phyloP scores from a whole-genome alignment of 106 monocot genomes.

The Allium cepa region DNA sequence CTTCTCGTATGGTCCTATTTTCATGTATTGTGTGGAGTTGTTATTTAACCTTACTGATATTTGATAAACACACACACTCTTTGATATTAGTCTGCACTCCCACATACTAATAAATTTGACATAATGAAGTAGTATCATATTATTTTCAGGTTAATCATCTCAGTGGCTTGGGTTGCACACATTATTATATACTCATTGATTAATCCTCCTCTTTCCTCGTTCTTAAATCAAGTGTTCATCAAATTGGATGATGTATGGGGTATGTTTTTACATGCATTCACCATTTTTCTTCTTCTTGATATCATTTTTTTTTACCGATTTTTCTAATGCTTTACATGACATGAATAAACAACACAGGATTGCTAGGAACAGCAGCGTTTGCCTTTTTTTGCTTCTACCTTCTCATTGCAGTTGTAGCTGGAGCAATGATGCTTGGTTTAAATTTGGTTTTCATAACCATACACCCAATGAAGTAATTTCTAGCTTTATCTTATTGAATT shows the following conservation, averaged over 20 bases:
- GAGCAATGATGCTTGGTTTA: constrained; percentile 96
- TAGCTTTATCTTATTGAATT: background rate
- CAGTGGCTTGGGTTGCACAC: constrained; percentile 94
- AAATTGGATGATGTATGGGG: constrained; percentile 96
- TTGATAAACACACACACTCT: too few relatives aligned
- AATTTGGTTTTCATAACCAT: constrained; percentile 92
- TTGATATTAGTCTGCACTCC: too few relatives aligned
- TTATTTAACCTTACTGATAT: too few relatives aligned
- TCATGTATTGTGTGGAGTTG: too few relatives aligned
- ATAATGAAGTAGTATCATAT: background rate
- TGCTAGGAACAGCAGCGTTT: constrained; percentile 92
- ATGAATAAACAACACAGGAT: constrained; percentile 36
- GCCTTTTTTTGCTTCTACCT: constrained; percentile 99
- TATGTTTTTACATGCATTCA: constrained; percentile 22
- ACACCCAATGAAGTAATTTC: constrained; percentile 96
- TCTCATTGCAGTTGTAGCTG: constrained; percentile 88
- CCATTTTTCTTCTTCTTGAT: background rate
- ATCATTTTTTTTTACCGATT: background rate
- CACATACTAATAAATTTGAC: too few relatives aligned
- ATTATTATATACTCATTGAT: constrained; percentile 93
- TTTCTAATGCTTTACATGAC: constrained; percentile 1
- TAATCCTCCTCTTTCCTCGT: constrained; percentile 82
- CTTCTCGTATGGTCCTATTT: too few relatives aligned
- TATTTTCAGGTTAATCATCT: constrained; percentile 78
- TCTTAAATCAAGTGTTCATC: constrained; percentile 91